Conservation (phyloP, 1,284 basidiomycete species). For the Ganoderma boninense region DNA sequence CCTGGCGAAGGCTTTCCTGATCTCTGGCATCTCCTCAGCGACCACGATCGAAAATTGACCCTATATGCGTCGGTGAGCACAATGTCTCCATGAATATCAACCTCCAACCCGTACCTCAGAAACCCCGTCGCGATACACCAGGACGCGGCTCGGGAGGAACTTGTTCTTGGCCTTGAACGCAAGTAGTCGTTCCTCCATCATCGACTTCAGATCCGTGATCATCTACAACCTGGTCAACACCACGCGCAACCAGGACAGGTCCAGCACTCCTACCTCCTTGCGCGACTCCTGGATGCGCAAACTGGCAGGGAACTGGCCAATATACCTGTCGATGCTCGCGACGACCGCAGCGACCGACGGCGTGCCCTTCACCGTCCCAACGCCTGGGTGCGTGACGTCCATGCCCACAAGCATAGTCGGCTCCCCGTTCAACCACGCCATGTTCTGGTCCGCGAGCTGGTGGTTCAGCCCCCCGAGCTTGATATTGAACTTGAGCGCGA, state of each 20-base stretch:
- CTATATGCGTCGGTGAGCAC: slow-evolving; percentile 43
- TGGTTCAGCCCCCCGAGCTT: slow-evolving; percentile 85
- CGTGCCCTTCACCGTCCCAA: slow-evolving; percentile 67
- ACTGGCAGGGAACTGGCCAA: slow-evolving; percentile 75
- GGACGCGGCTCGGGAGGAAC: slow-evolving; percentile 63
- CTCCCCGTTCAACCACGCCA: slow-evolving; percentile 60
- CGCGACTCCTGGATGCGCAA: slow-evolving; percentile 75
- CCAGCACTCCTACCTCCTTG: slow-evolving; percentile 66
- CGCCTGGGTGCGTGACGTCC: slow-evolving; percentile 85
- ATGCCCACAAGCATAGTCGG: slow-evolving; percentile 85
- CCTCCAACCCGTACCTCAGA: slow-evolving; percentile 61
- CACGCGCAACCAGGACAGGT: not conserved
- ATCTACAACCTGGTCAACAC: slow-evolving; percentile 53
- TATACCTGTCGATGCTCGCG: slow-evolving; percentile 69
- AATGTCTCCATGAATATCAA: slow-evolving; percentile 1
- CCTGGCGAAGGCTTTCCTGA: slow-evolving; percentile 65
- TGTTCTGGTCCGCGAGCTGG: slow-evolving; percentile 54
- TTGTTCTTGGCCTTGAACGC: slow-evolving; percentile 58
- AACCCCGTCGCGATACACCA: slow-evolving; percentile 84
- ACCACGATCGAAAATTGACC: slow-evolving; percentile 79
- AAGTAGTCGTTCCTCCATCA: slow-evolving; percentile 73
- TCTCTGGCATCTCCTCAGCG: slow-evolving; percentile 68
- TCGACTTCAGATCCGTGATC: slow-evolving; percentile 70
- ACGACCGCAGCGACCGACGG: slow-evolving; percentile 86
- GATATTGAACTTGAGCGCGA: slow-evolving; percentile 82